Percentiles rank a stretch among this genome's conserved stretches.
Evolutionary conservation across 208 protist genomes (phyloP).

Genomic region (Porcisia hertigi): DNA sequence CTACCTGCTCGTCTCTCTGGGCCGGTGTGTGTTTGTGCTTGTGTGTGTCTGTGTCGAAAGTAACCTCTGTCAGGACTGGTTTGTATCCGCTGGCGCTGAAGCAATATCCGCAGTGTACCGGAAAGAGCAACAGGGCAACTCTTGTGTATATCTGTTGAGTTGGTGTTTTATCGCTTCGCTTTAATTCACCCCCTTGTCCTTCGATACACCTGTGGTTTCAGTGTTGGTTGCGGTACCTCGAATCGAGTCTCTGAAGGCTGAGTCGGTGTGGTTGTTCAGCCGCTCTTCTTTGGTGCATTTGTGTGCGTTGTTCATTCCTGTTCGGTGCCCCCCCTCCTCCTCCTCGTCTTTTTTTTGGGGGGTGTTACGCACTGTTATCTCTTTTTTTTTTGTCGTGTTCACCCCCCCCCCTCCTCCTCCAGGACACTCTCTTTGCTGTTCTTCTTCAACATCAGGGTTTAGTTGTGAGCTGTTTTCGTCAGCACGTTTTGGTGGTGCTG

Average conservation of each 20-base stretch:
- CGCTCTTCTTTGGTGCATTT: constrained; percentile 2
- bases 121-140: not conserved
- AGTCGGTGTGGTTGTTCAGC: not conserved
- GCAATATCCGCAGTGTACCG: not conserved
- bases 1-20: not conserved
- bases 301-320: not conserved
- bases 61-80: not conserved
- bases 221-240: not conserved
- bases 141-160: not conserved
- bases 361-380: not conserved
- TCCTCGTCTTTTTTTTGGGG: not conserved
- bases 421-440: not conserved
- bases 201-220: not conserved
- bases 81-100: not conserved
- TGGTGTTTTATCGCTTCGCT: not conserved
- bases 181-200: not conserved
- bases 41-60: not conserved
- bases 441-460: not conserved
- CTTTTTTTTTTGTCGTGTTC: not conserved
- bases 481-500: not conserved
- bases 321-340: not conserved
- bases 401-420: too few species aligned
- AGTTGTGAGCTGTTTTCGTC: not conserved
- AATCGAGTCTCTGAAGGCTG: not conserved
- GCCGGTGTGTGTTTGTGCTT: not conserved